Percentiles rank a stretch among this genome's conserved stretches.
Evolutionary conservation across 768 basidiomycete genomes (phyloP).

Genomic region (Suillus cothurnatus): DNA sequence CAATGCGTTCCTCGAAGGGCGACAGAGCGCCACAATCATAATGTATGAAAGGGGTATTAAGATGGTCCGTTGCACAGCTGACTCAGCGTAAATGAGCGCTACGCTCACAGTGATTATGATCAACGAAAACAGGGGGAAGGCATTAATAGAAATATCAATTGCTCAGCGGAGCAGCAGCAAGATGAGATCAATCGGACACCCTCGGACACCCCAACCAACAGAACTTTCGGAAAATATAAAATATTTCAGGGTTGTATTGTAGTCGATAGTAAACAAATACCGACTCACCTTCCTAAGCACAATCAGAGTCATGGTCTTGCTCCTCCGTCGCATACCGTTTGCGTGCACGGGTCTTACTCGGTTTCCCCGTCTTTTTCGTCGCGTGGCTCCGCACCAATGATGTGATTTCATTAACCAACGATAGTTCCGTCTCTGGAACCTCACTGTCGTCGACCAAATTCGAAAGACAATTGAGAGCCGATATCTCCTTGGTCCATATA

Average conservation of each 20-base stretch:
- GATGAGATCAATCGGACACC: background rate
- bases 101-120: background rate
- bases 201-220: background rate
- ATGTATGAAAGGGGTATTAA: background rate
- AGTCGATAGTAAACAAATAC: too few relatives aligned
- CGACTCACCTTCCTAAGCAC: background rate
- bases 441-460: background rate
- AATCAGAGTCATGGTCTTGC: background rate
- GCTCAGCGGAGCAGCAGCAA: background rate
- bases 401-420: background rate
- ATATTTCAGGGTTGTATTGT: background rate
- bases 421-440: background rate
- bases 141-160: background rate
- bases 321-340: background rate
- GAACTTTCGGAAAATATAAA: background rate
- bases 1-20: background rate
- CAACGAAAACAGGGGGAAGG: background rate
- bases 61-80: background rate
- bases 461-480: background rate
- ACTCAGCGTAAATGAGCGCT: background rate
- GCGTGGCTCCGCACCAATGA: background rate
- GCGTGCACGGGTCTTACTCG: background rate
- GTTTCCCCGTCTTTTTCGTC: background rate
- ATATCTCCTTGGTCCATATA: constrained; percentile 76
- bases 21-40: background rate